Conservation (phyloP, 768 basidiomycete species). For the Psilocybe subaeruginosa region DNA sequence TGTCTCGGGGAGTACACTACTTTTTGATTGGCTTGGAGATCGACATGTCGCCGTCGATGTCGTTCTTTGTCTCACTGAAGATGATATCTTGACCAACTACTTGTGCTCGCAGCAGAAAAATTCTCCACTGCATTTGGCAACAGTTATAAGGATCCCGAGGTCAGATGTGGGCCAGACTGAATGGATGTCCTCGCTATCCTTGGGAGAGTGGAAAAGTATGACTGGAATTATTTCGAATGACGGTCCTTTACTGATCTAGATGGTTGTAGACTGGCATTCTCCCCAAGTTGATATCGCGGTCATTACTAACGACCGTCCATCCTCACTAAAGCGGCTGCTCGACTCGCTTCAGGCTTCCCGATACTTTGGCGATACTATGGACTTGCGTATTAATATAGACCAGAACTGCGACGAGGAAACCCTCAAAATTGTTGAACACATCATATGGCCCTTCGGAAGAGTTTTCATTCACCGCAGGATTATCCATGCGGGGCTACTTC, state of each 20-base stretch:
- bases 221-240: constrained; percentile 15
- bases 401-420: constrained; percentile 72
- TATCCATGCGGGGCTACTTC: constrained; percentile 77
- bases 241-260: constrained; percentile 14
- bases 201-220: constrained; percentile 62
- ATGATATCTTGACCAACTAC: constrained; percentile 14
- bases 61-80: constrained; percentile 14
- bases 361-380: constrained; percentile 72
- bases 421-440: constrained; percentile 46
- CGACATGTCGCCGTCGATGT: neutral
- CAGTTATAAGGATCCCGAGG: constrained; percentile 24
- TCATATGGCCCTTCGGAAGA: constrained; percentile 64
- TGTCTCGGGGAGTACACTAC: neutral
- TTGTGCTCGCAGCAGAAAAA: constrained; percentile 7
- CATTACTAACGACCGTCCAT: constrained; percentile 77
- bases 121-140: constrained; percentile 5
- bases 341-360: constrained; percentile 56
- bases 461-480: constrained; percentile 71
- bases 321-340: constrained; percentile 70
- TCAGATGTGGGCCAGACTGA: constrained; percentile 26
- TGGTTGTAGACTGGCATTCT: constrained; percentile 70
- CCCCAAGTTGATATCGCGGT: constrained; percentile 72
- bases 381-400: constrained; percentile 74
- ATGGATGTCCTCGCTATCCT: constrained; percentile 36
- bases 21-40: constrained; percentile 11